Conservation (phyloP, 2,329 filamentous ascomycete genomes). For the Aspergillus jensenii region DNA sequence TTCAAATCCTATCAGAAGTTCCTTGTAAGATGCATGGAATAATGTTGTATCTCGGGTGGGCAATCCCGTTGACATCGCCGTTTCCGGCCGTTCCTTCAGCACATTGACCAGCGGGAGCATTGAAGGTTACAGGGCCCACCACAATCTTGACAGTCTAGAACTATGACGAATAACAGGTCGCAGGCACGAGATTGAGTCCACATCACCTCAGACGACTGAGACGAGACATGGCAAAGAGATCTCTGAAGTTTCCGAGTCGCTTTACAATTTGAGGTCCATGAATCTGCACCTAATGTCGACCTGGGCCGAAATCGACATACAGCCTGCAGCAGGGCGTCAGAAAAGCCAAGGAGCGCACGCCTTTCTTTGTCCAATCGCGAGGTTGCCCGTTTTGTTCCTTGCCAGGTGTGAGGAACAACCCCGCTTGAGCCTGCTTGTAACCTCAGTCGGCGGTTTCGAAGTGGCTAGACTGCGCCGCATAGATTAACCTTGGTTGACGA, state of each 20-base stretch:
- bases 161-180: neutral
- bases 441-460: neutral
- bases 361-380: neutral
- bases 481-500: neutral
- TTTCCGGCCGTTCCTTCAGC: conserved; percentile 4
- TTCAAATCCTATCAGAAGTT: neutral
- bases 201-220: neutral
- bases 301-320: no score
- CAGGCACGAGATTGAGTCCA: neutral
- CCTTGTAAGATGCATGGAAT: neutral
- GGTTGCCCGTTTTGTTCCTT: neutral
- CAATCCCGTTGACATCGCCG: conserved; percentile 5
- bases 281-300: no score
- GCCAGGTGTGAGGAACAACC: neutral
- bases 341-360: no score
- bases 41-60: conserved; percentile 8
- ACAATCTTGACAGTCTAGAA: conserved; percentile 5
- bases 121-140: conserved; percentile 13
- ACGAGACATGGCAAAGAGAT: neutral
- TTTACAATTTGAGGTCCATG: neutral
- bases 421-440: neutral
- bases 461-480: neutral
- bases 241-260: neutral
- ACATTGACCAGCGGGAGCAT: neutral
- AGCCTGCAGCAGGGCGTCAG: no score